A percentile compares a stretch with the other conserved stretches of the same genome.
These are phyloP conservation scores for Aspergillus sergii DNA, from an alignment of 2,329 filamentous ascomycete species.

Conservation along the genomic window DNA sequence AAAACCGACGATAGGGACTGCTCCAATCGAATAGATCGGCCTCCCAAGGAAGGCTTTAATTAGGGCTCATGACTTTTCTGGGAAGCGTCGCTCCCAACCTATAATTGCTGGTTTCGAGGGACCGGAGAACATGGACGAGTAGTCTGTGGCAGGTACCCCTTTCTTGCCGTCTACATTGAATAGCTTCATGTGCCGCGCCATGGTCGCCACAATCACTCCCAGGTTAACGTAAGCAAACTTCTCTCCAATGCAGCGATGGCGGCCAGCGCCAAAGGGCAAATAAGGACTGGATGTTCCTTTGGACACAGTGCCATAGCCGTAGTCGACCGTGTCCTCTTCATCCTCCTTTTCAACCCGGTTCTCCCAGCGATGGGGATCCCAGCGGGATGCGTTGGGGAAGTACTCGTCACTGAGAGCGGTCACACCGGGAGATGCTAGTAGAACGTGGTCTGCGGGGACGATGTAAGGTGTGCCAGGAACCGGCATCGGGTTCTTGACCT, in stretches of 20 bases:
- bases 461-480: conserved; percentile 63
- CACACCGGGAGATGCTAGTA: conserved; percentile 82
- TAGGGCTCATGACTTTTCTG: conserved; percentile 9
- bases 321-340: conserved; percentile 61
- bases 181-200: conserved; percentile 65
- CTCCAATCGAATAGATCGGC: neutral
- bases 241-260: conserved; percentile 75
- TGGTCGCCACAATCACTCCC: conserved; percentile 63
- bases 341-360: conserved; percentile 39
- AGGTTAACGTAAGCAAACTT: conserved; percentile 75
- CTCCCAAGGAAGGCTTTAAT: neutral
- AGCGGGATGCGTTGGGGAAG: conserved; percentile 61
- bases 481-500: conserved; percentile 68
- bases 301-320: conserved; percentile 62
- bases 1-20: neutral
- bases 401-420: conserved; percentile 57
- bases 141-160: conserved; percentile 66
- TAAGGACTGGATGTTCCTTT: conserved; percentile 66
- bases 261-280: conserved; percentile 71
- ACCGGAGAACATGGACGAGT: conserved; percentile 42
- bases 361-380: conserved; percentile 67
- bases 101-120: conserved; percentile 22
- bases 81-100: conserved; percentile 21
- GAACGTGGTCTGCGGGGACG: conserved; percentile 74
- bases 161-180: conserved; percentile 58